Evolutionary conservation across 2,329 filamentous ascomycete genomes (phyloP).

Genomic region (Aureobasidium leucospermi): DNA sequence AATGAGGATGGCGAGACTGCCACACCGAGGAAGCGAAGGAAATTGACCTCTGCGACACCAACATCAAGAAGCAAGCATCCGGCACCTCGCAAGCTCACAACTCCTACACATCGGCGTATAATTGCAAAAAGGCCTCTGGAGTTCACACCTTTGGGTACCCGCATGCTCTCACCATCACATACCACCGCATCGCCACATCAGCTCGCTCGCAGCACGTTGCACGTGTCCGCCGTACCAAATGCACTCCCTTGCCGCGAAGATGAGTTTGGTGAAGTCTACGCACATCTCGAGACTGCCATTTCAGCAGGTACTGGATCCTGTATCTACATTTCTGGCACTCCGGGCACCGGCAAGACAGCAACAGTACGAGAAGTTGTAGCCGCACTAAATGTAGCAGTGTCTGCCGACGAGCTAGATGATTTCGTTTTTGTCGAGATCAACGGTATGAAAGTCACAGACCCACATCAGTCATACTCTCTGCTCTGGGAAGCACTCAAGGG

Average conservation of each 20-base stretch:
- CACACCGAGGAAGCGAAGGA: constrained; percentile 43
- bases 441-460: constrained; percentile 98
- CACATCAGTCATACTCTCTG: constrained; percentile 89
- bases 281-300: constrained; percentile 89
- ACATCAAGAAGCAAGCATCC: constrained; percentile 39
- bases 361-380: constrained; percentile 93
- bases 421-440: constrained; percentile 99
- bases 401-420: constrained; percentile 86
- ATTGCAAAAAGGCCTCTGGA: constrained; percentile 81
- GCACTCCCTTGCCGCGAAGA: constrained; percentile 85
- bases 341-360: constrained; percentile 94
- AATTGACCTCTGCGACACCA: constrained; percentile 37
- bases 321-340: constrained; percentile 98
- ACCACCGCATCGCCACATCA: constrained; percentile 83
- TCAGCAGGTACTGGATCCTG: constrained; percentile 88
- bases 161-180: constrained; percentile 67
- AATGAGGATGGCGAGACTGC: constrained; percentile 36
- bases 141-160: constrained; percentile 90
- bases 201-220: constrained; percentile 76
- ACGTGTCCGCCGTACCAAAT: constrained; percentile 86
- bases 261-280: constrained; percentile 88
- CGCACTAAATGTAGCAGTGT: constrained; percentile 79
- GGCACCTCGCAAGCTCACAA: constrained; percentile 49
- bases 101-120: constrained; percentile 60
- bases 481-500: constrained; percentile 95